These are phyloP conservation scores for Raffaelea arxii DNA, from an alignment of 2,329 filamentous ascomycete genomes.

Conservation along the genomic window DNA sequence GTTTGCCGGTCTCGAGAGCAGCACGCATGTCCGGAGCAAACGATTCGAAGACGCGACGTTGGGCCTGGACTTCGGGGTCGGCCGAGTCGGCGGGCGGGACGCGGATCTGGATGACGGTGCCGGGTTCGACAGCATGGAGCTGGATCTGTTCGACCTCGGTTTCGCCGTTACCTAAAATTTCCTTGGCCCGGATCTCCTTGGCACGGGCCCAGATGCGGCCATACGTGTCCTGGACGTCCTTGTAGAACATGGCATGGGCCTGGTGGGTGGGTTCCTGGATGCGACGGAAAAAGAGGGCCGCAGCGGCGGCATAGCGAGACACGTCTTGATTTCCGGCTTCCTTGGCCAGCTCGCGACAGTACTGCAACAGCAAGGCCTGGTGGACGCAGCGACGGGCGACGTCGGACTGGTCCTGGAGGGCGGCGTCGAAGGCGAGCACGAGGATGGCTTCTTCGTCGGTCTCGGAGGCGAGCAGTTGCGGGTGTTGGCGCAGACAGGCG, in stretches of 20 bases:
- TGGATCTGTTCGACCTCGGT: constrained; percentile 88
- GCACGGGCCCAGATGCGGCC: constrained; percentile 68
- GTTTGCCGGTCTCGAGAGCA: constrained; percentile 76
- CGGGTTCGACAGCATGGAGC: constrained; percentile 88
- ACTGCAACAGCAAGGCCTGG: constrained; percentile 85
- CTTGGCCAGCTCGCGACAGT: constrained; percentile 80
- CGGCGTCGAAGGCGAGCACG: constrained; percentile 82
- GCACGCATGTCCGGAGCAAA: constrained; percentile 72
- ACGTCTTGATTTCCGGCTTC: no score
- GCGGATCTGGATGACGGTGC: constrained; percentile 80
- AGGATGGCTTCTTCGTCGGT: constrained; percentile 84
- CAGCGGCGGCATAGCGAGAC: no score
- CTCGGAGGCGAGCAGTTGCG: constrained; percentile 59
- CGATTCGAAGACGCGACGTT: constrained; percentile 67
- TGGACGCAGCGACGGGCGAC: constrained; percentile 81
- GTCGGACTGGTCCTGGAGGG: constrained; percentile 52
- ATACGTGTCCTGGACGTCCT: constrained; percentile 88
- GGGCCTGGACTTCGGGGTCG: constrained; percentile 53
- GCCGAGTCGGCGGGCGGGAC: constrained; percentile 62
- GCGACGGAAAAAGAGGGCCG: constrained; percentile 89
- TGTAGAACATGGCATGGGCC: constrained; percentile 80
- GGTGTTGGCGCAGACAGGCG: constrained; percentile 70
- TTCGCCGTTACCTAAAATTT: constrained; percentile 28
- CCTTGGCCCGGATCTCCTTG: constrained; percentile 52
- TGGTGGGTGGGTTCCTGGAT: constrained; percentile 85